A percentile compares a stretch with the other conserved stretches of the same genome.
These are phyloP conservation scores for Dactylellina drechsleri DNA, from an alignment of 2,329 filamentous ascomycete genomes.

Conservation along the genomic window DNA sequence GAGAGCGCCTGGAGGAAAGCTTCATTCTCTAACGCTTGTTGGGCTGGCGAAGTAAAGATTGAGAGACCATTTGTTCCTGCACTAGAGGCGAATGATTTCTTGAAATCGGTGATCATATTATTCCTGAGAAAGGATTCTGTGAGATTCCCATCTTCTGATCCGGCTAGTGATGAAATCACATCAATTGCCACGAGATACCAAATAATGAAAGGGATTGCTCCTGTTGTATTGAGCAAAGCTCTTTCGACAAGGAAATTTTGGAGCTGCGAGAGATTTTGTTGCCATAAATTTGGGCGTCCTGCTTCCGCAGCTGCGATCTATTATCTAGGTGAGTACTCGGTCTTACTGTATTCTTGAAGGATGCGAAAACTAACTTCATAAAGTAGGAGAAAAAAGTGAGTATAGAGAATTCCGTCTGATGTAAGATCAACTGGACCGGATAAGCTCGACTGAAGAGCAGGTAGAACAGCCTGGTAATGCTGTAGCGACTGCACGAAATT, in stretches of 20 bases:
- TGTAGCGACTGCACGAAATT: slow-evolving; percentile 66
- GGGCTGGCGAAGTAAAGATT: slow-evolving; percentile 61
- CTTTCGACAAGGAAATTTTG: slow-evolving; percentile 66
- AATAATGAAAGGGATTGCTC: slow-evolving; percentile 66
- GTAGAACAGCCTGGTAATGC: slow-evolving; percentile 68
- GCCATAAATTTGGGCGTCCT: slow-evolving; percentile 66
- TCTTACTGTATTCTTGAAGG: slow-evolving; percentile 58
- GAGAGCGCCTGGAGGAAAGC: slow-evolving; percentile 55
- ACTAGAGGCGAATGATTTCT: slow-evolving; percentile 48
- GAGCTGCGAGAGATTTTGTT: slow-evolving; percentile 67
- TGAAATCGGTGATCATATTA: slow-evolving; percentile 64
- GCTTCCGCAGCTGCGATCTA: slow-evolving; percentile 65
- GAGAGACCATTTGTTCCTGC: slow-evolving; percentile 54
- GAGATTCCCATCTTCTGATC: slow-evolving; percentile 66
- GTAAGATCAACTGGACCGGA: slow-evolving; percentile 66
- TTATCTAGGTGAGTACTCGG: slow-evolving; percentile 55
- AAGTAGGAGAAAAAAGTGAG: slow-evolving; percentile 69
- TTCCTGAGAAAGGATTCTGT: slow-evolving; percentile 64
- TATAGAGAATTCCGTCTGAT: slow-evolving; percentile 69
- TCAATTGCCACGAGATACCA: slow-evolving; percentile 69
- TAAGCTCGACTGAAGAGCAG: slow-evolving; percentile 64
- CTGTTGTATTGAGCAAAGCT: slow-evolving; percentile 63
- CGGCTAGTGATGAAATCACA: slow-evolving; percentile 68
- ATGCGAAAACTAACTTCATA: slow-evolving; percentile 64
- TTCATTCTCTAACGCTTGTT: slow-evolving; percentile 61